Evolutionary conservation across 495 filamentous ascomycete species (phyloP), one percentile per base, ranked within the genome.

Genomic region (Neurospora sp.): DNA sequence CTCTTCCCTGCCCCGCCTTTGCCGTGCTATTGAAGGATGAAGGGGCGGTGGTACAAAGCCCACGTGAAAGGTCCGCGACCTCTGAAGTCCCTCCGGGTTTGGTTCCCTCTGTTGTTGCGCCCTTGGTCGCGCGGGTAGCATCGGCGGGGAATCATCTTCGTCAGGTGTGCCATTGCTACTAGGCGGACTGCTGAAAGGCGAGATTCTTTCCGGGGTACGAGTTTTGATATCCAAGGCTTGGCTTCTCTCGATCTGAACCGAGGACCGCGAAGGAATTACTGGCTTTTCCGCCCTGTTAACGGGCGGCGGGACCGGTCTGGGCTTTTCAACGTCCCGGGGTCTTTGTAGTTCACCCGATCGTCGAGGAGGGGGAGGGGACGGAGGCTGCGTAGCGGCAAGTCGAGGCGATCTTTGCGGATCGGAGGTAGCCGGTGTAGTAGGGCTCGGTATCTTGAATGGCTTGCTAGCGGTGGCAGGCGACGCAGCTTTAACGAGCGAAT

Each of bases 181-280:
- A 16, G 95, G 94, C 12, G 94, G 95, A 40, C 94, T 97, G 80
- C 85, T 94, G 77, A 99, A 98, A 0, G 96, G 95, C 7, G 96
- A 98, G 1, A 91, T 83, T 72, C 78, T 82, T 22, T 84, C 83
- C 68, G 74, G 70, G 40, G 78, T 73, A 16, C 76, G 78, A 69
- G 72, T 77, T 40, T 72, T 79, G n/a, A 79, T 68, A 40, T 84
- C 81, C n/a, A 78, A 42, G 20, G 77, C 77, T 11, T 77, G 78
- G 40, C 75, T 72, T 4, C 73, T 68, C 3, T 81, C 76, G 16
- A 74, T 70, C 20, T 81, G 72, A 6, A 79, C 75, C 12, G 80
- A 76, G 27, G 76, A 72, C 5, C 79, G 75, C 8, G 72, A 82
- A 81, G 53, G 85, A 82, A 76, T 94, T 86, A 81, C 89, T 5